A percentile compares a stretch with the other conserved stretches of the same genome.
Evolutionary conservation across 2,329 filamentous ascomycete species (phyloP).

Genomic region (Penicillium sp.): DNA sequence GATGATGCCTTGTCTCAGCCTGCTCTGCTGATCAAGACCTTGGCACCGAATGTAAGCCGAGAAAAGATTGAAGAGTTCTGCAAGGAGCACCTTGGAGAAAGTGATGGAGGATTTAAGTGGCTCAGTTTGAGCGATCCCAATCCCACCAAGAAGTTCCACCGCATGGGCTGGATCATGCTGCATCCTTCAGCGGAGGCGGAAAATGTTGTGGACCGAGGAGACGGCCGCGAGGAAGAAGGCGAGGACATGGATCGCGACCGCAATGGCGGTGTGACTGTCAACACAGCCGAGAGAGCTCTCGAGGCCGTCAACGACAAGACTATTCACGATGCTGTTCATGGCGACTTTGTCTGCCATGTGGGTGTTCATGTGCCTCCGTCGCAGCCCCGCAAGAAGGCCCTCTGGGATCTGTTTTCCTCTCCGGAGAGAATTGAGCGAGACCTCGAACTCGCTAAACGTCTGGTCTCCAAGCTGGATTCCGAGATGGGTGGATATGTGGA

Average conservation of each 20-base stretch:
- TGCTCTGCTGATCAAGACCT: constrained; percentile 94
- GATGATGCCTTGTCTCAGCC: constrained; percentile 87
- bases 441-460: constrained; percentile 71
- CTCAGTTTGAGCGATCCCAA: constrained; percentile 95
- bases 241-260: constrained; percentile 48
- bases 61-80: constrained; percentile 91
- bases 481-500: constrained; percentile 75
- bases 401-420: constrained; percentile 94
- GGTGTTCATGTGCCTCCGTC: constrained; percentile 88
- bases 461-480: constrained; percentile 78
- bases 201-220: constrained; percentile 64
- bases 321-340: constrained; percentile 86
- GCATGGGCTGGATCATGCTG: constrained; percentile 97
- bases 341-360: constrained; percentile 96
- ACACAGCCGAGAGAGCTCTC: constrained; percentile 76
- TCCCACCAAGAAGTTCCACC: constrained; percentile 91
- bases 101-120: constrained; percentile 90
- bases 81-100: constrained; percentile 87
- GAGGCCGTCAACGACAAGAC: constrained; percentile 97
- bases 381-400: constrained; percentile 83
- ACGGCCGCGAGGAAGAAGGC: constrained; percentile 64
- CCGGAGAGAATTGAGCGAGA: constrained; percentile 92
- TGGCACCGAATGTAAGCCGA: constrained; percentile 91
- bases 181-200: constrained; percentile 67
- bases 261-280: constrained; percentile 31